Conservation (phyloP, 2,329 filamentous ascomycete species). For the Helicocarpus griseus region DNA sequence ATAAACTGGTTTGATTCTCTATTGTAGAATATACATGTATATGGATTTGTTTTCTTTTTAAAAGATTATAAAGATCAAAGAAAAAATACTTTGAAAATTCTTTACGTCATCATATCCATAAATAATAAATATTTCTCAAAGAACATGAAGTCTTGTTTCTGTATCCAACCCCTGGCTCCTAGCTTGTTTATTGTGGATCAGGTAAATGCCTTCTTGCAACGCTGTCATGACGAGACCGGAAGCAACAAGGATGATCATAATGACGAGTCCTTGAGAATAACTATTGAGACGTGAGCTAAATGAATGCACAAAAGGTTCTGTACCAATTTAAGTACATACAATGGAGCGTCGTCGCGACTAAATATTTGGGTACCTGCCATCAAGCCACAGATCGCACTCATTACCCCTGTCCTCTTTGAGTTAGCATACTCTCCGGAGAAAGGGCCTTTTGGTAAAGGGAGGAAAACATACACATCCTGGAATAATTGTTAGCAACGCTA, state of each 20-base stretch:
- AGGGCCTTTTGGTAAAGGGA: neutral
- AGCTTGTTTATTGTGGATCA: conserved; percentile 28
- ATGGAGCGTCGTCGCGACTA: conserved; percentile 32
- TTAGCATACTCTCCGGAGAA: neutral
- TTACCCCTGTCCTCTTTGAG: conserved; percentile 34
- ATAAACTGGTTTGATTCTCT: too few relatives aligned
- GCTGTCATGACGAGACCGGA: conserved; percentile 32
- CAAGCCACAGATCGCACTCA: conserved; percentile 42
- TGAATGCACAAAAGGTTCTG: neutral
- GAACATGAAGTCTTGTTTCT: neutral
- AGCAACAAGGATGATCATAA: conserved; percentile 38
- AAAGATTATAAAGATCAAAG: too few relatives aligned
- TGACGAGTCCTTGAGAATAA: conserved; percentile 37
- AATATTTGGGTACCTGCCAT: conserved; percentile 46
- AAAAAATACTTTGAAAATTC: neutral
- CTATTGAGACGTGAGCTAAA: conserved; percentile 15
- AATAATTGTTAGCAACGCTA: neutral
- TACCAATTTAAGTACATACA: conserved; percentile 19
- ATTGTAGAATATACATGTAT: too few relatives aligned
- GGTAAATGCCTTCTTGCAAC: conserved; percentile 34
- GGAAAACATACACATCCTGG: conserved; percentile 5
- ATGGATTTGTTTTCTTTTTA: too few relatives aligned
- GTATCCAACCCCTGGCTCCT: neutral
- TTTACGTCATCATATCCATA: neutral
- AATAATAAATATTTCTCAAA: neutral